Conservation (phyloP, 352 stramenopile genomes). For the Phytophthora capsici region DNA sequence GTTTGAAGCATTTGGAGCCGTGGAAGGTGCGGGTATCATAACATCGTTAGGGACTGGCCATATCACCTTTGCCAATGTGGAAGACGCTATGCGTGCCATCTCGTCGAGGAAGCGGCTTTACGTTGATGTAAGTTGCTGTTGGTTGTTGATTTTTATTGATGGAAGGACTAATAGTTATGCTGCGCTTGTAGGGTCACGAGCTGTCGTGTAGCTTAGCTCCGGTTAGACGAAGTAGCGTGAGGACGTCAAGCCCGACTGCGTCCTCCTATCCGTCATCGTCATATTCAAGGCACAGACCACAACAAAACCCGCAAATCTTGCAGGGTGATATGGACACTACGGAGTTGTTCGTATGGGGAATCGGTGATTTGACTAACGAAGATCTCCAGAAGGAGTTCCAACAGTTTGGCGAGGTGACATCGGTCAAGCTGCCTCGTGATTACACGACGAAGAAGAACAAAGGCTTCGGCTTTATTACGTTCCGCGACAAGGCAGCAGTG, state of each 20-base stretch:
- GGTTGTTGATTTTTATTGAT: neutral
- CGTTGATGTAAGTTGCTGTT: constrained; percentile 57
- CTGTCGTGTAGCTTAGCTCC: constrained; percentile 41
- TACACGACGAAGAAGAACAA: constrained; percentile 67
- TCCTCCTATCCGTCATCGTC: no score
- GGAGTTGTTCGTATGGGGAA: constrained; percentile 64
- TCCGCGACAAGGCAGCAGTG: constrained; percentile 48
- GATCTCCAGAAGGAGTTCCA: constrained; percentile 62
- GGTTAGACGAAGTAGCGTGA: neutral
- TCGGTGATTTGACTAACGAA: constrained; percentile 64
- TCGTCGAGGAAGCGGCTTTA: constrained; percentile 48
- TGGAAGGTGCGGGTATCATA: constrained; percentile 69
- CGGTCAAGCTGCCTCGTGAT: constrained; percentile 54
- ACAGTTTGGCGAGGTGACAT: constrained; percentile 70
- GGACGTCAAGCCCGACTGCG: no score
- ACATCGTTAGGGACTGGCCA: constrained; percentile 69
- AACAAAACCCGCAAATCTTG: neutral
- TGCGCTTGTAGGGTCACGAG: constrained; percentile 2
- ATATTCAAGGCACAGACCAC: constrained; percentile 2
- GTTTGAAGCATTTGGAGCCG: constrained; percentile 61
- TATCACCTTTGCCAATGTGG: constrained; percentile 75
- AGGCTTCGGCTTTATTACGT: constrained; percentile 78
- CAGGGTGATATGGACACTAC: constrained; percentile 27
- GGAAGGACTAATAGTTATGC: neutral
- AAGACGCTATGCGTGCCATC: constrained; percentile 55